Evolutionary conservation across 768 basidiomycete species (phyloP), one percentile per base, ranked within the genome.

Genomic region (Phylloporus sp.): DNA sequence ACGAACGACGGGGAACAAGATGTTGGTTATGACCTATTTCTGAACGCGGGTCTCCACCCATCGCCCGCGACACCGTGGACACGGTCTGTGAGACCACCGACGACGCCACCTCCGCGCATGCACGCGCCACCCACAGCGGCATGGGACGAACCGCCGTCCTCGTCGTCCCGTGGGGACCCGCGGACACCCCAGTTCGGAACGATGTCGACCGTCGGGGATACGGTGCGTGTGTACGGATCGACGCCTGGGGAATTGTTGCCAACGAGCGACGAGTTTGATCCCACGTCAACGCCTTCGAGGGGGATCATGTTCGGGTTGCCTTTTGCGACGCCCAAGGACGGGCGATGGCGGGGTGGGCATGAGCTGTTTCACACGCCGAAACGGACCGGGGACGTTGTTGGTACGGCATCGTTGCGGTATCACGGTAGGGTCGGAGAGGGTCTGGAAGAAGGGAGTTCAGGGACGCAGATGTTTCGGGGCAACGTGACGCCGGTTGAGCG

Each of bases 201-300:
- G 0, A 43, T 55, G 51, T 66, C 63, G 60, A 64, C 45, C 29
- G 52, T 63, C 24, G 72, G 71, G 45, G 70, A 67, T 49, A 70
- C 67, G 50, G 70, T 70, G 28, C 72, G 70, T 28, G 66, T 77
- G 43, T 75, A 77, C 58, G 63, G 66, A 1, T 49, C 52, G 24
- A 73, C 73, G 8, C 75, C 77, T 20, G 60, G 72, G 29, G 75
- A 76, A 5, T 36, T 42, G 24, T 42, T 52, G 32, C 49, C 53
- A 16, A 67, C 56, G 43, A 31, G 50, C 5, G 81, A 84, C 16
- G 81, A 81, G 36, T 91, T 89, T 60, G 88, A 91, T 65, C 87
- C 88, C 6, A 82, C 83, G 23, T 85, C 86, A 18, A 90, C 88
- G 9, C 88, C 88, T 4, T 90, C 88, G n/a, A 74, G 88, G 39